Conservation (phyloP, 352 stramenopile genomes). For the Pythium pectinolyticum region DNA sequence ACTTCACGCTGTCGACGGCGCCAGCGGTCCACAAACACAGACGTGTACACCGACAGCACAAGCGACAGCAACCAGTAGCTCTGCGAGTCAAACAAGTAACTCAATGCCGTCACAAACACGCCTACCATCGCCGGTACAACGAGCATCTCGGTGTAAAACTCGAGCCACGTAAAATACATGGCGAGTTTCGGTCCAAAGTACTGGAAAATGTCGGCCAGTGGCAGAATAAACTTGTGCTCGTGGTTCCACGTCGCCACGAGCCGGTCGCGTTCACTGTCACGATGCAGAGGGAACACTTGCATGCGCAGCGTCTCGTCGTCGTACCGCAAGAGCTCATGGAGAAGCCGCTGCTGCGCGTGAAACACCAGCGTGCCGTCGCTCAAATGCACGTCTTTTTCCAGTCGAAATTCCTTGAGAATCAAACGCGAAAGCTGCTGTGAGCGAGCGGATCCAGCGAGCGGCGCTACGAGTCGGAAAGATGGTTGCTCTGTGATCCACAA, state of each 20-base stretch:
- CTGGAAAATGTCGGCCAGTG: conserved; percentile 49
- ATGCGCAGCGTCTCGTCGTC: conserved; percentile 27
- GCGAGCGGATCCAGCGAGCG: conserved; percentile 45
- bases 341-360: conserved; percentile 38
- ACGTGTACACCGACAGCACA: conserved; percentile 55
- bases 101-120: conserved; percentile 48
- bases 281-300: conserved; percentile 56
- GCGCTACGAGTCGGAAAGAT: conserved; percentile 48
- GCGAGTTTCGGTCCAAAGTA: conserved; percentile 68
- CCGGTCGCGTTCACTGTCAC: conserved; percentile 46
- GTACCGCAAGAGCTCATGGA: conserved; percentile 37
- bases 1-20: conserved; percentile 46
- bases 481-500: conserved; percentile 47
- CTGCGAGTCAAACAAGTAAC: conserved; percentile 40
- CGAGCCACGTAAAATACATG: conserved; percentile 81
- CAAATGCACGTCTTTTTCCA: conserved; percentile 42
- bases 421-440: conserved; percentile 60
- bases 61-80: conserved; percentile 53
- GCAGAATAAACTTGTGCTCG: conserved; percentile 34
- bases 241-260: conserved; percentile 49
- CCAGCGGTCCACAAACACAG: conserved; percentile 63
- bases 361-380: conserved; percentile 35
- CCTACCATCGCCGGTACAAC: conserved; percentile 53
- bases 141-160: conserved; percentile 85
- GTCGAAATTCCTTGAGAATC: conserved; percentile 43